Evolutionary conservation across 75 land plant genomes (phyloP).

Genomic region (Selaginella tamariscina): DNA sequence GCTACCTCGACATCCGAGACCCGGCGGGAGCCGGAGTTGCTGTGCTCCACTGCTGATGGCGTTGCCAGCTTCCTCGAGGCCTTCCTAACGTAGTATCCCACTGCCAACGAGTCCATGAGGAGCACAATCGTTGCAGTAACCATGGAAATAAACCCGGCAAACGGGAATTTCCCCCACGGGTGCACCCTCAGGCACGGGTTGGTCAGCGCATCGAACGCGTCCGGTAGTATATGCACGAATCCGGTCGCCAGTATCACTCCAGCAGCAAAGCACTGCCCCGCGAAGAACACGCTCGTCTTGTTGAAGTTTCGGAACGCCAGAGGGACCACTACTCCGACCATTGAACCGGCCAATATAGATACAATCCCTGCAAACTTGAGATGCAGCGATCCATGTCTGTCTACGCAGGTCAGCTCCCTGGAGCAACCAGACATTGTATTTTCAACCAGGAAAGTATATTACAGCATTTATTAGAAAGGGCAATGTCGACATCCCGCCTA

Average conservation of each 20-base stretch:
- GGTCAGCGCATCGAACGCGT: slow-evolving; percentile 18
- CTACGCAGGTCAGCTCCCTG: neutral
- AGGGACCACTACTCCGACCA: neutral
- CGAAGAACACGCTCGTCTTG: slow-evolving; percentile 15
- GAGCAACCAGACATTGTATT: no score
- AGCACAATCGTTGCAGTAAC: slow-evolving; percentile 11
- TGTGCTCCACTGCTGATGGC: no score
- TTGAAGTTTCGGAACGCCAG: neutral
- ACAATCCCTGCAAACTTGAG: neutral
- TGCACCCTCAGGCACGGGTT: slow-evolving; percentile 15
- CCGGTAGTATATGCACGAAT: slow-evolving; percentile 28
- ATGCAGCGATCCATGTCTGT: neutral
- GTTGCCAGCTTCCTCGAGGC: no score
- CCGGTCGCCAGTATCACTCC: slow-evolving; percentile 31
- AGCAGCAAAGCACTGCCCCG: slow-evolving; percentile 25
- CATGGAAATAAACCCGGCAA: slow-evolving; percentile 27
- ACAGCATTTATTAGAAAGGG: no score
- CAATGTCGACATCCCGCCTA: no score
- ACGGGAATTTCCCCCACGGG: slow-evolving; percentile 20
- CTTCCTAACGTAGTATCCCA: slow-evolving; percentile 16
- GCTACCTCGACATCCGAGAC: neutral
- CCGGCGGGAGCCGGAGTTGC: no score
- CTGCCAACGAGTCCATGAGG: slow-evolving; percentile 17
- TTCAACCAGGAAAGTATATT: no score
- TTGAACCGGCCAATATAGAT: neutral